Conservation (phyloP, 1,284 basidiomycete species). For the Crucibulum parvulum region DNA sequence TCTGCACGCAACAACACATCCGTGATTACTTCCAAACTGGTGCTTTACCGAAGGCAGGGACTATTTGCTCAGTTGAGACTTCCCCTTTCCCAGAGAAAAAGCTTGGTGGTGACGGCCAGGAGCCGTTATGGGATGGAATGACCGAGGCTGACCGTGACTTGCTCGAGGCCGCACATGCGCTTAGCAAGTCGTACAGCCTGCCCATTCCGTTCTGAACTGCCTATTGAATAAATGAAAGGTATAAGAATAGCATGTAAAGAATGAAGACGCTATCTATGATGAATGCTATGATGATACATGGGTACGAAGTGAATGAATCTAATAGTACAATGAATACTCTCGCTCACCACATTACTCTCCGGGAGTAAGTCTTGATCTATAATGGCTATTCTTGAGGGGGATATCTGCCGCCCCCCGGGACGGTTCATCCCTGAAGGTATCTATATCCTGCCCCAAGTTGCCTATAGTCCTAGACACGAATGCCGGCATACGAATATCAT, state of each 20-base stretch:
- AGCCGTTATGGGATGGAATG: background rate
- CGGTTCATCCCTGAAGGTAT: background rate
- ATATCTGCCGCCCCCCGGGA: no score
- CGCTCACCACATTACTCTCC: no score
- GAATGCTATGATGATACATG: background rate
- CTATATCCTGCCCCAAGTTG: background rate
- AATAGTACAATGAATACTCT: background rate
- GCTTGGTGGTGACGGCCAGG: background rate
- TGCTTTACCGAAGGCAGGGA: slow-evolving; percentile 44
- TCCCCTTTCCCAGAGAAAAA: slow-evolving; percentile 20
- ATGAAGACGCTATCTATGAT: background rate
- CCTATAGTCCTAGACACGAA: slow-evolving; percentile 1
- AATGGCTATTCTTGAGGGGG: no score
- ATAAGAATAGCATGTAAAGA: no score
- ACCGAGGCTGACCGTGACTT: background rate
- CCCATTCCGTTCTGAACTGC: background rate
- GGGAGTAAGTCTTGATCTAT: no score
- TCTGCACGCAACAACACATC: slow-evolving; percentile 49
- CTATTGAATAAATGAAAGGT: background rate
- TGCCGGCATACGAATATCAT: background rate
- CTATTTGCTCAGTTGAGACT: slow-evolving; percentile 41
- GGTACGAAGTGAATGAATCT: background rate
- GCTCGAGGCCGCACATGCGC: slow-evolving; percentile 21
- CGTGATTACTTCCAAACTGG: slow-evolving; percentile 49
- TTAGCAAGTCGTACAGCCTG: background rate